Conservation (phyloP, 2,329 filamentous ascomycete species). For the Xylaria hypoxylon region DNA sequence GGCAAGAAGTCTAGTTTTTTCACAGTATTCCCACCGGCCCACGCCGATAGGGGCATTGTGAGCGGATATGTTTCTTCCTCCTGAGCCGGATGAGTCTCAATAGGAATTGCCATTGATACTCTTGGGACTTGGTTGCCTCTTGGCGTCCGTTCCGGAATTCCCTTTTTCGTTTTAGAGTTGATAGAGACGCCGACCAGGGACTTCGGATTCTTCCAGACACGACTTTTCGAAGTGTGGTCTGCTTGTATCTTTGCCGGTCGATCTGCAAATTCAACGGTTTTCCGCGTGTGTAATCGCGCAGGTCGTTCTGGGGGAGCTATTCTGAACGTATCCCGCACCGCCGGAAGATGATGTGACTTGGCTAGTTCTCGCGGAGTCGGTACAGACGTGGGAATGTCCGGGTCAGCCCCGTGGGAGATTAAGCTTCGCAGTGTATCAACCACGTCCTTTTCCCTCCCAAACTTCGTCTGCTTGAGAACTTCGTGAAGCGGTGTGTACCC, state of each 20-base stretch:
- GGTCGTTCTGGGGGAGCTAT: neutral
- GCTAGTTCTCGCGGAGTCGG: neutral
- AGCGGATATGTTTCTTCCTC: neutral
- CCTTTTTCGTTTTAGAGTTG: neutral
- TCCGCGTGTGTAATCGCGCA: neutral
- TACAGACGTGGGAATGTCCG: neutral
- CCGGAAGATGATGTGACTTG: neutral
- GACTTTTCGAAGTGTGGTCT: neutral
- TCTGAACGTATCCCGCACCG: neutral
- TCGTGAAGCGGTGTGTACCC: conserved; percentile 10
- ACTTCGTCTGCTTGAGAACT: neutral
- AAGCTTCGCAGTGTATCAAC: neutral
- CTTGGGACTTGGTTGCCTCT: neutral
- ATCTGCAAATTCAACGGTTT: neutral
- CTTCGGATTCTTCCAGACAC: neutral
- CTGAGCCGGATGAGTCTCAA: neutral
- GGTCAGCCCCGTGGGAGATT: neutral
- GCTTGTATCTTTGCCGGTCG: neutral
- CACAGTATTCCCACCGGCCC: neutral
- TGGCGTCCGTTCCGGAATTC: neutral
- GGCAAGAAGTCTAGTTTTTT: neutral
- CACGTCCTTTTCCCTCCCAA: neutral
- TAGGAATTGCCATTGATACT: neutral
- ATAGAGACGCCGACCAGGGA: neutral
- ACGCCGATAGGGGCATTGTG: neutral